Evolutionary conservation across 2,329 filamentous ascomycete genomes (phyloP).

Genomic region (Colletotrichum sp.): DNA sequence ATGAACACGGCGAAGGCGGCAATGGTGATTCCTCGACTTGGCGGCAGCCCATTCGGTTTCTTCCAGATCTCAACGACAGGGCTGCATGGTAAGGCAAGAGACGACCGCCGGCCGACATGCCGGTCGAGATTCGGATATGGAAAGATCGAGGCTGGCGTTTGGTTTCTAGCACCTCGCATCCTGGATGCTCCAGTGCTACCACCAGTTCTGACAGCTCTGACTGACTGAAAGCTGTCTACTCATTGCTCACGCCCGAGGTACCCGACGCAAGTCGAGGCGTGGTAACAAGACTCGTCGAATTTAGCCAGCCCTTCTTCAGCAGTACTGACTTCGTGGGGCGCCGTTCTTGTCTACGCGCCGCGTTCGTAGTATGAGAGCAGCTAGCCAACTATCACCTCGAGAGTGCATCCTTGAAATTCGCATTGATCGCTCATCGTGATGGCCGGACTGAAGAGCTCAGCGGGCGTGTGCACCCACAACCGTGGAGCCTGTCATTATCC

Average conservation of each 20-base stretch:
- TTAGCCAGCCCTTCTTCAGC: no score
- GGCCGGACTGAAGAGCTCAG: no score
- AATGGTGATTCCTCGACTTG: not conserved
- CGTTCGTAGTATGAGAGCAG: no score
- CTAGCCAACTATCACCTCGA: no score
- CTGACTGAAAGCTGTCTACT: not conserved
- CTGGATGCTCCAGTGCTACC: not conserved
- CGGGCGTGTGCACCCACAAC: rapidly evolving
- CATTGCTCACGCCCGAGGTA: no score
- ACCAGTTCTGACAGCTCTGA: not conserved
- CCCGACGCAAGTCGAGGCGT: no score
- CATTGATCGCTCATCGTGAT: no score
- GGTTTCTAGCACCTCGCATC: not conserved
- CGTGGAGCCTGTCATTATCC: not conserved
- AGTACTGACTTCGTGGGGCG: no score
- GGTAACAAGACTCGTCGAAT: rapidly evolving
- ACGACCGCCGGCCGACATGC: not conserved
- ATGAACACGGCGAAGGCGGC: not conserved
- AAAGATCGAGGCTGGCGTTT: not conserved
- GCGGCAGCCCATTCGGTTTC: not conserved
- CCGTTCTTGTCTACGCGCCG: no score
- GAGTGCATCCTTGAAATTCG: no score
- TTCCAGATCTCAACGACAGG: not conserved
- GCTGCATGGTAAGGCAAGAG: not conserved
- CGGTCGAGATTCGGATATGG: not conserved